A percentile compares a stretch with the other conserved stretches of the same genome.
Conservation (phyloP, 805 yeast genomes). For the Torulaspora gathmanii region DNA sequence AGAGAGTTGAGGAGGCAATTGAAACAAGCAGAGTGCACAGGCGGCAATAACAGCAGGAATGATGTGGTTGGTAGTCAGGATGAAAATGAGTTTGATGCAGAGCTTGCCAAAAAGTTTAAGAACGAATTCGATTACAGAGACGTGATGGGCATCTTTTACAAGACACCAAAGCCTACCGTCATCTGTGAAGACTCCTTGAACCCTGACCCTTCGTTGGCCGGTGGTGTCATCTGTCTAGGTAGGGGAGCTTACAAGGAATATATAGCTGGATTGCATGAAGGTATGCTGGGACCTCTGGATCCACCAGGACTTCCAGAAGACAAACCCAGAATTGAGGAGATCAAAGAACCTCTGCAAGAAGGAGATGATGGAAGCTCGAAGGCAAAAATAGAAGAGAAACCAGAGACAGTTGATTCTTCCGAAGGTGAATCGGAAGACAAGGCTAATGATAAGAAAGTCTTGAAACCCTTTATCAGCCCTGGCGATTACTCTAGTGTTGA, state of each 20-base stretch:
- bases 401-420: background rate
- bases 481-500: slow-evolving; percentile 50
- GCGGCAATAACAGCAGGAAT: slow-evolving; percentile 17
- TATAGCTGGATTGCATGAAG: slow-evolving; percentile 86
- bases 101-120: slow-evolving; percentile 25
- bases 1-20: slow-evolving; percentile 58
- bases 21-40: slow-evolving; percentile 28
- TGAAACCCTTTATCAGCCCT: slow-evolving; percentile 59
- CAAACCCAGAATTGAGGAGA: slow-evolving; percentile 4
- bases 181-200: slow-evolving; percentile 46
- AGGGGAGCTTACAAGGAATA: slow-evolving; percentile 96
- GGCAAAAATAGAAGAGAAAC: slow-evolving; percentile 17
- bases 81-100: slow-evolving; percentile 21
- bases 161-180: slow-evolving; percentile 30
- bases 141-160: slow-evolving; percentile 55
- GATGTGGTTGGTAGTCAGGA: slow-evolving; percentile 10
- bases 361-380: background rate
- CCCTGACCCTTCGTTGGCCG: slow-evolving; percentile 46
- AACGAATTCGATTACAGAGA: slow-evolving; percentile 40
- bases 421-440: slow-evolving; percentile 10
- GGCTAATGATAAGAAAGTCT: slow-evolving; percentile 34
- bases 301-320: slow-evolving; percentile 35
- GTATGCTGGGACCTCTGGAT: slow-evolving; percentile 84
- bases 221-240: slow-evolving; percentile 90
- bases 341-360: background rate